Evolutionary conservation across 1,139 yeast species (phyloP).

Genomic region (Kluyveromyces marxianus): DNA sequence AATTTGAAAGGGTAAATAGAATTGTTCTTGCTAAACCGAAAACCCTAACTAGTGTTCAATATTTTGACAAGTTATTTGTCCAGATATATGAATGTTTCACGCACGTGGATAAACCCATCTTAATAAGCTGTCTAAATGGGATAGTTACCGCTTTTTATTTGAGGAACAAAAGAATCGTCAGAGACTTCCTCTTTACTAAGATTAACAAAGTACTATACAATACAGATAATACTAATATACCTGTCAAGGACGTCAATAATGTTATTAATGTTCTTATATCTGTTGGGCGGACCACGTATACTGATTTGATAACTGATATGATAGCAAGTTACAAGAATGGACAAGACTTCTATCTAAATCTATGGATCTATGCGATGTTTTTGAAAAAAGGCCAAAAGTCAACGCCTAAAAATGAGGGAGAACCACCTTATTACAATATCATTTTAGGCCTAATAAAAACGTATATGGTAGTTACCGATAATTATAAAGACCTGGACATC

Average conservation of each 20-base stretch:
- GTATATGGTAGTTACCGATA: conserved; percentile 38
- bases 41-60: conserved; percentile 38
- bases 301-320: conserved; percentile 37
- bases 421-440: conserved; percentile 33
- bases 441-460: conserved; percentile 42
- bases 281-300: conserved; percentile 44
- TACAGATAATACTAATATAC: conserved; percentile 29
- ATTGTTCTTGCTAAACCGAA: conserved; percentile 58
- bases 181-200: conserved; percentile 49
- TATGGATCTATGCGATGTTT: conserved; percentile 61
- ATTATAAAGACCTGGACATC: conserved; percentile 33
- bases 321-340: conserved; percentile 27
- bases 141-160: conserved; percentile 47
- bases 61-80: conserved; percentile 47
- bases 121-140: conserved; percentile 52
- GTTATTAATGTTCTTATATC: conserved; percentile 60
- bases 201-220: conserved; percentile 39
- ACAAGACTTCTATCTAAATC: conserved; percentile 32
- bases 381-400: conserved; percentile 36
- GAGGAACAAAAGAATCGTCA: conserved; percentile 45
- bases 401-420: conserved; percentile 23
- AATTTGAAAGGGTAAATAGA: conserved; percentile 56
- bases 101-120: conserved; percentile 52
- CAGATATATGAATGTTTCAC: conserved; percentile 55
- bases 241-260: conserved; percentile 51